Conservation (phyloP, 192 early-diverging fungal species). For the Gonapodya sp. region DNA sequence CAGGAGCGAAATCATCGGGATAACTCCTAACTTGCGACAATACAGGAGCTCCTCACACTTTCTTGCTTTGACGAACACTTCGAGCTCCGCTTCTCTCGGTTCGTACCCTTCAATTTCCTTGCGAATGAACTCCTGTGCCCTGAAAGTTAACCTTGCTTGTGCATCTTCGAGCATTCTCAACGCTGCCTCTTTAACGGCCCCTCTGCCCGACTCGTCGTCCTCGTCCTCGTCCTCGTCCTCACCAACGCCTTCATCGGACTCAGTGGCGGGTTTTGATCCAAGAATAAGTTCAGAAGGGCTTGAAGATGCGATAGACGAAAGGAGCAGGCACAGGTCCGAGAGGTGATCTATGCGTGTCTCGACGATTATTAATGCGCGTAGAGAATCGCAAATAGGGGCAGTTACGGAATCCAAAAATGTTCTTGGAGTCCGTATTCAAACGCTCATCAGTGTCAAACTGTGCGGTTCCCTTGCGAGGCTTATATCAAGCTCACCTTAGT, state of each 20-base stretch:
- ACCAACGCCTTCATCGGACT: neutral
- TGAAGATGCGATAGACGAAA: constrained; percentile 19
- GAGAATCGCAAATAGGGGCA: constrained; percentile 67
- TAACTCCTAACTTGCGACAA: no score
- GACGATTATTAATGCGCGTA: constrained; percentile 81
- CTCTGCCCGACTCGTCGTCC: constrained; percentile 23
- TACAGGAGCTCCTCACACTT: constrained; percentile 14
- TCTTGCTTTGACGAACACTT: constrained; percentile 31
- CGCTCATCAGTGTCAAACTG: no score
- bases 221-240: constrained; percentile 16
- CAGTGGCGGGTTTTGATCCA: no score
- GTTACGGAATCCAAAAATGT: constrained; percentile 65
- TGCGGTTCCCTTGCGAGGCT: no score
- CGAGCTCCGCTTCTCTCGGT: constrained; percentile 58
- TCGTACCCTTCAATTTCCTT: constrained; percentile 67
- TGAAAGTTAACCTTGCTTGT: constrained; percentile 79
- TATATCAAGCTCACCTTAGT: constrained; percentile 44
- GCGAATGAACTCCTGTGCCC: constrained; percentile 70
- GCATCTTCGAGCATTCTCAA: constrained; percentile 77
- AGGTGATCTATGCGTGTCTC: constrained; percentile 71
- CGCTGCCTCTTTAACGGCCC: constrained; percentile 48
- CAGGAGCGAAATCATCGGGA: no score
- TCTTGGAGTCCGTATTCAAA: constrained; percentile 23
- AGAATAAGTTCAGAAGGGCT: constrained; percentile 12
- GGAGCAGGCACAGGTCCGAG: constrained; percentile 68